Evolutionary conservation across 495 filamentous ascomycete species (phyloP).

Genomic region (Lasiosphaeria ovina): DNA sequence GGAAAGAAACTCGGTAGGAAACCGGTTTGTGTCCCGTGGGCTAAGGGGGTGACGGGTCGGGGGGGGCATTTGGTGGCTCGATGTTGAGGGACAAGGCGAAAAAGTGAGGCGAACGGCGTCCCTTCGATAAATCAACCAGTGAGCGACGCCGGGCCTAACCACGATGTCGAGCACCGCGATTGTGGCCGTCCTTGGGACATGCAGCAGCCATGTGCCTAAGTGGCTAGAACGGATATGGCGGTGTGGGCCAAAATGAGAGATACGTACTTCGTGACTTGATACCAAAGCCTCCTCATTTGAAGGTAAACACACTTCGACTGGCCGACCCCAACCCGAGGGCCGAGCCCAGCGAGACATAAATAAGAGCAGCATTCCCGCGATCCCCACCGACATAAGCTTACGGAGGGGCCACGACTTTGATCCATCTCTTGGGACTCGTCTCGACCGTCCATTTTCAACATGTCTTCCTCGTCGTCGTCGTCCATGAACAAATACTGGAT

Average conservation of each 20-base stretch:
- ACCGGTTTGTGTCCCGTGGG: conserved; percentile 2
- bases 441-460: conserved; percentile 18
- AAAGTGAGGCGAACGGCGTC: conserved; percentile 33
- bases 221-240: conserved; percentile 25
- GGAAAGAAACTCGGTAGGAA: not conserved
- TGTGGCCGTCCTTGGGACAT: conserved; percentile 12
- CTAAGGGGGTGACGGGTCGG: not conserved
- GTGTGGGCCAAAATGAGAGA: conserved; percentile 19
- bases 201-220: conserved; percentile 19
- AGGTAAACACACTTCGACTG: conserved; percentile 21
- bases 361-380: conserved; percentile 9
- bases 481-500: conserved; percentile 57
- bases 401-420: conserved; percentile 2
- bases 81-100: conserved; percentile 17
- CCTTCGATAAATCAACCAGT: conserved; percentile 17
- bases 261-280: conserved; percentile 19
- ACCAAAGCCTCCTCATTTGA: conserved; percentile 15
- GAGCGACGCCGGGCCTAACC: conserved; percentile 7
- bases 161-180: conserved; percentile 17
- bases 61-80: conserved; percentile 14
- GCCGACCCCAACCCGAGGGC: conserved; percentile 13
- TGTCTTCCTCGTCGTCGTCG: conserved; percentile 36
- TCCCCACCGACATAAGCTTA: not conserved
- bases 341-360: conserved; percentile 21
- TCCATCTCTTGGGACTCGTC: conserved; percentile 5